Conservation (phyloP, 2,329 filamentous ascomycete genomes). For the Ascochyta fabae region DNA sequence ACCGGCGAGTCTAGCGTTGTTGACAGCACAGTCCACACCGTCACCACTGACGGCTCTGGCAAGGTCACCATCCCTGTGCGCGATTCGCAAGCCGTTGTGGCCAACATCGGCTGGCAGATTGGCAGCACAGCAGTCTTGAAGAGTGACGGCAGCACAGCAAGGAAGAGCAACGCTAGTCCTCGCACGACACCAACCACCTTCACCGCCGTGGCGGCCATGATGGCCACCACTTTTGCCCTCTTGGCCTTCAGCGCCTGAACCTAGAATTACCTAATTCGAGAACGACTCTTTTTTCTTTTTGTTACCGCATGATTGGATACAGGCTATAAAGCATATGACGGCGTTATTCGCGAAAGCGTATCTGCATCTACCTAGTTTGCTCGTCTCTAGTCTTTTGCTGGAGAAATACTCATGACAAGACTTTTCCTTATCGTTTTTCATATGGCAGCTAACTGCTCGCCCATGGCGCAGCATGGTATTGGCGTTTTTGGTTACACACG, state of each 20-base stretch:
- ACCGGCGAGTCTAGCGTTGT: constrained; percentile 51
- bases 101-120: constrained; percentile 52
- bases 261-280: constrained; percentile 13
- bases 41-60: constrained; percentile 33
- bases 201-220: constrained; percentile 18
- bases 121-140: constrained; percentile 43
- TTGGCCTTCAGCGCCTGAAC: constrained; percentile 7
- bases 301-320: constrained; percentile 13
- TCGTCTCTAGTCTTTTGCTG: constrained; percentile 1
- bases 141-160: constrained; percentile 33
- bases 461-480: constrained; percentile 6
- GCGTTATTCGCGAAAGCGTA: constrained; percentile 11
- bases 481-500: not conserved
- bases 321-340: constrained; percentile 15
- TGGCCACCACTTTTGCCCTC: constrained; percentile 17
- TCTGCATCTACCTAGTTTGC: constrained; percentile 2
- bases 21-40: constrained; percentile 40
- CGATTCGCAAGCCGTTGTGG: constrained; percentile 57
- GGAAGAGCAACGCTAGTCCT: constrained; percentile 37
- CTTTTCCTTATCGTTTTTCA: not conserved
- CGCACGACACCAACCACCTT: constrained; percentile 15
- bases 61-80: constrained; percentile 42
- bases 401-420: constrained; percentile 7
- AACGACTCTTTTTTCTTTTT: constrained; percentile 6
- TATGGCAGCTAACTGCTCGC: constrained; percentile 8